Evolutionary conservation across 2,329 filamentous ascomycete genomes (phyloP), one percentile per base, ranked within the genome.

Genomic region (Arthrobotrys conoides): DNA sequence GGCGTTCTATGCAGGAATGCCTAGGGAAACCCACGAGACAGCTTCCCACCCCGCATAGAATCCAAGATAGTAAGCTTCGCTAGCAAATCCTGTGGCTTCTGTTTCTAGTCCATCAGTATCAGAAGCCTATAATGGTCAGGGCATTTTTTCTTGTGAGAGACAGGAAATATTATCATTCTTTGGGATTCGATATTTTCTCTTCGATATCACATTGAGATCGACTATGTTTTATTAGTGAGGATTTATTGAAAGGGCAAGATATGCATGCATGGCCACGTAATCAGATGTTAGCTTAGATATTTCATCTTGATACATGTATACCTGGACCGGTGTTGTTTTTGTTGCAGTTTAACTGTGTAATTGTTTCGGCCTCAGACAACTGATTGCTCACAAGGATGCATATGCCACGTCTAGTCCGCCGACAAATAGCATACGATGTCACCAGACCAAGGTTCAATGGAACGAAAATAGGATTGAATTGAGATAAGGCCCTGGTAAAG

Each of bases 401-500:
- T n/a, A n/a, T n/a, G 73, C 73, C 73, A 77, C 66, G 72, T 64
- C 65, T 48, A 33, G 66, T 49, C 48, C 38, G 36, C 48, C 33
- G 53, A 27, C 24, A 27, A 18, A 59, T 59, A 20, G 12, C 33
- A 44, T 59, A 70, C 53, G 27, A 51, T 55, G 46, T 49, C 68
- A 64, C 41, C 14, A 41, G 51, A 71, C 41, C 55, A 51, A 51
- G 44, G 20, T 41, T 73, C 53, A 63, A 59, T 33, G 63, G 63
- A 61, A 49, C 53, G 24, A 70, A 70, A 67, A 46, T 41, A 76
- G 67, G 51, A 63, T 55, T 44, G 48, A 22, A 41, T 36, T 64
- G 5, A 59, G 72, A 67, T 70, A 64, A 51, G 55, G 59, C 49
- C 59, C 66, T 65, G 5, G 57, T 33, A 59, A 46, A 27, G 20